A percentile compares a stretch with the other conserved stretches of the same genome.
These are phyloP conservation scores for Venturia asperata DNA, from an alignment of 2,329 filamentous ascomycete genomes.

Conservation along the genomic window DNA sequence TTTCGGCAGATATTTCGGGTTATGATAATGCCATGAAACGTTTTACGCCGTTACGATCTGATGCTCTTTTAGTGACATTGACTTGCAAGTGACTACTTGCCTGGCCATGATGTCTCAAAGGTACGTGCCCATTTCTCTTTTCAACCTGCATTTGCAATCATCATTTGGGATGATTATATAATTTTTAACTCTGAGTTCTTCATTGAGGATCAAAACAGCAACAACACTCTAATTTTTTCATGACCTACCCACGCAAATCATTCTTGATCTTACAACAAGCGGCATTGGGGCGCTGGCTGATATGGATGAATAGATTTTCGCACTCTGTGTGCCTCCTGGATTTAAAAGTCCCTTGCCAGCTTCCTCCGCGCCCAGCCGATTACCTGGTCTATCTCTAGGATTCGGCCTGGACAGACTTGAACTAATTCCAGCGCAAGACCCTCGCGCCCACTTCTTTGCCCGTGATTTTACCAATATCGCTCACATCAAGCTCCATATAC, in stretches of 20 bases:
- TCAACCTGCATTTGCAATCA: constrained; percentile 16
- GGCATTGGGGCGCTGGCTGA: neutral
- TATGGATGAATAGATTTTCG: neutral
- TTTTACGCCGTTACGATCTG: constrained; percentile 1
- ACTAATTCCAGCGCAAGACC: neutral
- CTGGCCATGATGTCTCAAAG: constrained; percentile 25
- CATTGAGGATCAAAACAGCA: constrained; percentile 54
- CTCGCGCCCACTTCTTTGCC: neutral
- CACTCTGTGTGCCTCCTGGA: too few species aligned
- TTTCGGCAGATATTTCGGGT: neutral
- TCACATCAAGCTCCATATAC: neutral
- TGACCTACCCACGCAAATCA: constrained; percentile 35
- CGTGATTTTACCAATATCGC: neutral
- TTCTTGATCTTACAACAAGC: neutral
- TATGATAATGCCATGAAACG: constrained; percentile 11
- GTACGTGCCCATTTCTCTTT: constrained; percentile 31
- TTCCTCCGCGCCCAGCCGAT: neutral
- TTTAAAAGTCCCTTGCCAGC: neutral
- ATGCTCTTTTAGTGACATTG: neutral
- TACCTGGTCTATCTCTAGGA: neutral
- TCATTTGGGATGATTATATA: constrained; percentile 49
- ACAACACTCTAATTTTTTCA: constrained; percentile 69
- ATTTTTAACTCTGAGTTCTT: constrained; percentile 59
- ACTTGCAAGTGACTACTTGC: constrained; percentile 17
- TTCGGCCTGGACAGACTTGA: neutral